Conservation (phyloP, 345 rosid genomes). For the Orychophragmus violaceus region DNA sequence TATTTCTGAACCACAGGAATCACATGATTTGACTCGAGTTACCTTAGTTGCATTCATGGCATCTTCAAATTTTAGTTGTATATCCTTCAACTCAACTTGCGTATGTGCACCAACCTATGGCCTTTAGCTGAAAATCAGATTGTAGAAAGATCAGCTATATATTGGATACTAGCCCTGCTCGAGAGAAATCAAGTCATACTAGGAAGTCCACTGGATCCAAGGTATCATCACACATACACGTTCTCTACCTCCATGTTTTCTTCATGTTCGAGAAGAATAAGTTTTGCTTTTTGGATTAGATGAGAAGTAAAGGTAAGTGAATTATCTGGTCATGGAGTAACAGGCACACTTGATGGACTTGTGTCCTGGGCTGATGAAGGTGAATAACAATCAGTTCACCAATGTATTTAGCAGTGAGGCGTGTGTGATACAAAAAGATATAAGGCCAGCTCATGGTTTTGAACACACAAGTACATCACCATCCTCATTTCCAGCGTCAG, state of each 20-base stretch:
- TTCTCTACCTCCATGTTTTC: too few relatives aligned
- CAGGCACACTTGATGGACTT: too few relatives aligned
- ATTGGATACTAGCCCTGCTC: too few relatives aligned
- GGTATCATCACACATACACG: too few relatives aligned
- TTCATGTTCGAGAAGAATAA: too few relatives aligned
- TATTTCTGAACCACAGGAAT: constrained; percentile 6
- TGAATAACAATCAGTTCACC: constrained; percentile 14
- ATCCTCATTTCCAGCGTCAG: constrained; percentile 22
- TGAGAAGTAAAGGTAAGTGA: too few relatives aligned
- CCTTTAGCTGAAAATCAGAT: constrained; percentile 11
- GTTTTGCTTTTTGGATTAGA: too few relatives aligned
- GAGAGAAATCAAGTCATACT: too few relatives aligned
- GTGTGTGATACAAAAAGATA: constrained; percentile 21
- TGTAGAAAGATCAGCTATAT: too few relatives aligned
- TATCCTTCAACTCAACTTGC: constrained; percentile 84
- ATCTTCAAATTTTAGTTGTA: constrained; percentile 79
- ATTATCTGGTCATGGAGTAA: too few relatives aligned
- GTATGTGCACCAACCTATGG: constrained; percentile 89
- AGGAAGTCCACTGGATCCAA: too few relatives aligned
- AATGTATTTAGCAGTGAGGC: constrained; percentile 5
- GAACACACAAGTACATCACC: constrained; percentile 24
- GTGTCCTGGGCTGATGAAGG: constrained; percentile 17
- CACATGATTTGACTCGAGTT: constrained; percentile 9
- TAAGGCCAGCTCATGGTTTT: constrained; percentile 17
- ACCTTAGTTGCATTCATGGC: constrained; percentile 97